Evolutionary conservation across 2,329 filamentous ascomycete species (phyloP), one percentile per base, ranked within the genome.

Genomic region (Chaetomium olivaceum): DNA sequence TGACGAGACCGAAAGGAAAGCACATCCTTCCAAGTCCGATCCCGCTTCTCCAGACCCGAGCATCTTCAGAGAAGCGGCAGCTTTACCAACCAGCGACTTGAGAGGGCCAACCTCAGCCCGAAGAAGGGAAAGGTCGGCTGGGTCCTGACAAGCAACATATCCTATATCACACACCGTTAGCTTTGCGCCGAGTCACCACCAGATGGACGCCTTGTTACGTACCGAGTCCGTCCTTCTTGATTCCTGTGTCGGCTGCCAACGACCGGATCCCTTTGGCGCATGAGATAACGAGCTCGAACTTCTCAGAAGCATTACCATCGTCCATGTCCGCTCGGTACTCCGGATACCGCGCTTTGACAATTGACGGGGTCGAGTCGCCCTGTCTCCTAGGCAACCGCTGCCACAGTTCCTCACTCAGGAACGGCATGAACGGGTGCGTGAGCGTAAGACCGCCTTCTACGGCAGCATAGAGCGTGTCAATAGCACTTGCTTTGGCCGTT

Each of bases 361-460:
- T 91, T 8, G 89, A 89, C 57, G 84, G 85, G 25, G 88, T 91
- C 69, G 82, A 43, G 76, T 94, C 91, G n/a, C 82, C 84, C 55
- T 87, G 85, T 61, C 90, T 83, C 58, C 91, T 85, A 12, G 91
- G 91, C 68, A 96, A 85, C 65, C 92, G 87, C 79, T 96, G 92
- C 92, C 91, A 93, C 68, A 93, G 82, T 78, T 93, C 91, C 77
- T 93, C 91, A 0, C 89, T 91, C 64, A 93, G 77, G 78, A 89
- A 93, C 6, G 91, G 91, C 87, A 92, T 90, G 80, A 91, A 92
- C 23, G 91, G 91, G 74, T 93, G 90, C 69, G 92, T 90, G 79
- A 93, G 82, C 48, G 85, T 87, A 56, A 96, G 81, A 36, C 88
- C 91, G 46, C 84, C 85, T 77, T 96, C 92, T 29, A 96, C 85